Percentiles rank a stretch among this genome's conserved stretches.
phyloP scores from a whole-genome alignment of 345 rosid genomes.

The Punica granatum region DNA sequence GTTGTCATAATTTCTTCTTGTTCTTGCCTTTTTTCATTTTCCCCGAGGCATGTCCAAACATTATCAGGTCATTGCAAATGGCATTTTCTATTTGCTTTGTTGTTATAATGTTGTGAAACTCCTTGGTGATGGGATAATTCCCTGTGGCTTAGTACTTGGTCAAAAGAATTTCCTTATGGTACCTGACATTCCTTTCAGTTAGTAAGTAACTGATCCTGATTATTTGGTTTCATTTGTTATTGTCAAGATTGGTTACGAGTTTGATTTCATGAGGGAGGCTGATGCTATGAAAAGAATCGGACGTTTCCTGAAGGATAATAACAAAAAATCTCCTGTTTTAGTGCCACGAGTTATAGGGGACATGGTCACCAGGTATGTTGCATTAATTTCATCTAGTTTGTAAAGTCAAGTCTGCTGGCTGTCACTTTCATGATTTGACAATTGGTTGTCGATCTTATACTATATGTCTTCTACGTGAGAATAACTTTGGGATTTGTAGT shows the following conservation, averaged over 20 bases:
- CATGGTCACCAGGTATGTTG: constrained; percentile 64
- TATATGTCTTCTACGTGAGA: too few species aligned
- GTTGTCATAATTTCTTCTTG: neutral
- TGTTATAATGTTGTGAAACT: neutral
- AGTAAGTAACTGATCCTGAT: constrained; percentile 1
- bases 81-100: neutral
- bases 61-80: neutral
- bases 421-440: neutral
- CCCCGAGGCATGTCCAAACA: neutral
- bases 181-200: neutral
- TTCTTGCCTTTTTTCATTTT: neutral
- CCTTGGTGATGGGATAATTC: neutral
- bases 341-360: constrained; percentile 59
- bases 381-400: neutral
- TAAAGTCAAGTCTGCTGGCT: neutral
- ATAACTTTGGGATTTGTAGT: neutral
- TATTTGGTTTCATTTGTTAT: constrained; percentile 16
- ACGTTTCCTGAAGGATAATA: constrained; percentile 55
- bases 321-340: constrained; percentile 69
- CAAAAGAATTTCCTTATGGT: neutral
- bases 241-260: constrained; percentile 85
- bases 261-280: constrained; percentile 86
- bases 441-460: neutral
- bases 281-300: constrained; percentile 78
- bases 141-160: neutral